Evolutionary conservation across 2,329 filamentous ascomycete species (phyloP), one percentile per base, ranked within the genome.

Genomic region (Talaromyces sp.): DNA sequence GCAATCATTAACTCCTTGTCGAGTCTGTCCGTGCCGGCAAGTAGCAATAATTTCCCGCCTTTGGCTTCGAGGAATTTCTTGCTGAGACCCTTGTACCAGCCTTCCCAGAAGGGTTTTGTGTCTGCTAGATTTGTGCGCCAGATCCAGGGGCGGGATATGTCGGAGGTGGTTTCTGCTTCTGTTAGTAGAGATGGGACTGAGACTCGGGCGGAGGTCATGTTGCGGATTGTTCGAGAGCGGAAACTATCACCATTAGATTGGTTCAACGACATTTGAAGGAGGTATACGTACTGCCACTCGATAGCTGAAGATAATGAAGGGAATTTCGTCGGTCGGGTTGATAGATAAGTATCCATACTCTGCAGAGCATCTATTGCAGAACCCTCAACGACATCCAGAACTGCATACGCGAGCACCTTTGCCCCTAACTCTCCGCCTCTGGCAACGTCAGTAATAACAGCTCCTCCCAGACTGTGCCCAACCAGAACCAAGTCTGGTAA

Each of bases 1-100:
- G 93, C 93, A 76, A 97, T 97, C 77, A 92, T 97, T 73, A 97
- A 80, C 74, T 96, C 93, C 69, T 91, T 96, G 75, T 97, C 93
- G 65, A 97, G 77, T 58, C 93, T 84, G 79, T 97, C 94, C 11
- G 93, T 97, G 19, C 93, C 93, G 2, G 93, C 94, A 36, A 97
- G 84, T 61, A 97, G 79, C 60, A 97, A 80, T 67, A 96, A 77
- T 77, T 97, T 97, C 8, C 93, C 93, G 31, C 92, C 93, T 68
- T 85, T 88, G 0, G 91, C 91, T 61, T 84, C 85, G 51, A 97
- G 83, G 74, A 98, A 99, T 79, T 96, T 97, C 72, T 86, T 87
- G 76, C 92, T 96, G 71, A 98, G 83, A 0, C 93, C 93, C 11
- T 87, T 84, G 74, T 97, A 98, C 94, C 94, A 99, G 69, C 88